Evolutionary conservation across 2,329 filamentous ascomycete species (phyloP).

Genomic region (Fusarium incarnatum): DNA sequence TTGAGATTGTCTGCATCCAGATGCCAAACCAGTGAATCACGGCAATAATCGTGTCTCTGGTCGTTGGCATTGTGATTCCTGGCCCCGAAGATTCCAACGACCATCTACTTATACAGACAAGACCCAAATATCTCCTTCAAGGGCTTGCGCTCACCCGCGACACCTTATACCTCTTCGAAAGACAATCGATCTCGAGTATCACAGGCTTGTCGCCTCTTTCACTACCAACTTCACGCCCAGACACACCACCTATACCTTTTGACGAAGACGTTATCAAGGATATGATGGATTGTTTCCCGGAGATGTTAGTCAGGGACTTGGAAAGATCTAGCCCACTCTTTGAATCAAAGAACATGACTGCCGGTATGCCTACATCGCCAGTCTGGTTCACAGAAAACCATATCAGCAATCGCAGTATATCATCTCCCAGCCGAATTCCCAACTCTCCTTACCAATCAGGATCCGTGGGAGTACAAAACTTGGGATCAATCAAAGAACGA

Average conservation of each 20-base stretch:
- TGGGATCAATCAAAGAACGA: conserved; percentile 53
- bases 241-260: conserved; percentile 35
- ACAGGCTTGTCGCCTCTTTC: conserved; percentile 54
- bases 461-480: conserved; percentile 47
- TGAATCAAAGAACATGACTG: conserved; percentile 63
- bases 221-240: conserved; percentile 47
- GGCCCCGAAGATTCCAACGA: conserved; percentile 35
- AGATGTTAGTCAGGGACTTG: conserved; percentile 66
- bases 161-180: conserved; percentile 37
- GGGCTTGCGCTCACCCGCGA: conserved; percentile 24
- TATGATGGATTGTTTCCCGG: conserved; percentile 61
- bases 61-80: conserved; percentile 10
- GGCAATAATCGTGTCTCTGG: conserved; percentile 28
- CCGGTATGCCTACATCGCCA: conserved; percentile 58
- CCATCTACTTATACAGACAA: conserved; percentile 44
- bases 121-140: conserved; percentile 28
- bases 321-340: conserved; percentile 63
- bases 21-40: conserved; percentile 22
- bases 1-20: conserved; percentile 1
- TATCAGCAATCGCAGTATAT: conserved; percentile 21
- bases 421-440: conserved; percentile 35
- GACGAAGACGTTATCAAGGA: conserved; percentile 48
- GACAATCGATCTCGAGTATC: conserved; percentile 56
- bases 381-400: conserved; percentile 50
- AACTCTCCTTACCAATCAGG: conserved; percentile 48